Conservation (phyloP, 192 early-diverging fungal genomes). For the Funneliformis geosporum region DNA sequence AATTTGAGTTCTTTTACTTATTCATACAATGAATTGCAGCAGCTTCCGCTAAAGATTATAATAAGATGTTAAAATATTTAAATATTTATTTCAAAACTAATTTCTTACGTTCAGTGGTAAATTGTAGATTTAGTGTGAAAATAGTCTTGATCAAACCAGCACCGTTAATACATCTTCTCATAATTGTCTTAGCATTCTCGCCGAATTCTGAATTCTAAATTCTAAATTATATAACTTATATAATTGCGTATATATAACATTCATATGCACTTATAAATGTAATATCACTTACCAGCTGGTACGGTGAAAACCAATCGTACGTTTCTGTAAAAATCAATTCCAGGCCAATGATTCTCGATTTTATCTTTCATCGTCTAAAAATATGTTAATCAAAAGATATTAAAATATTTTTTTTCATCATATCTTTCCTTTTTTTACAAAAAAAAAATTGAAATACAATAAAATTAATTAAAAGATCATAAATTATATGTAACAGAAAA, state of each 20-base stretch:
- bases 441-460: background rate
- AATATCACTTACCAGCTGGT: constrained; percentile 16
- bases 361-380: background rate
- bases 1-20: background rate
- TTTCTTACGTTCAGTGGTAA: constrained; percentile 29
- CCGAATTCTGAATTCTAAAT: background rate
- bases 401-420: background rate
- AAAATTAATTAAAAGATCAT: background rate
- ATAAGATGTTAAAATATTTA: too few species aligned
- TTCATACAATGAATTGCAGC: constrained; percentile 16
- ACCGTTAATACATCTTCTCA: constrained; percentile 52
- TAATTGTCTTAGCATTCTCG: constrained; percentile 49
- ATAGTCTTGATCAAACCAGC: constrained; percentile 48
- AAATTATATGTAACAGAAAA: background rate
- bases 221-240: background rate
- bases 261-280: background rate
- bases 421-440: background rate
- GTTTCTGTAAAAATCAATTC: constrained; percentile 7
- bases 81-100: too few species aligned
- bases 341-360: background rate
- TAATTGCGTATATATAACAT: too few species aligned
- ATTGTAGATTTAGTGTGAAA: background rate
- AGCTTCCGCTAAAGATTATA: background rate
- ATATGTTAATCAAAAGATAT: too few species aligned
- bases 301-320: constrained; percentile 19